Evolutionary conservation across 2,329 filamentous ascomycete genomes (phyloP), one percentile per base, ranked within the genome.

Genomic region (Rhinocladiella similis): DNA sequence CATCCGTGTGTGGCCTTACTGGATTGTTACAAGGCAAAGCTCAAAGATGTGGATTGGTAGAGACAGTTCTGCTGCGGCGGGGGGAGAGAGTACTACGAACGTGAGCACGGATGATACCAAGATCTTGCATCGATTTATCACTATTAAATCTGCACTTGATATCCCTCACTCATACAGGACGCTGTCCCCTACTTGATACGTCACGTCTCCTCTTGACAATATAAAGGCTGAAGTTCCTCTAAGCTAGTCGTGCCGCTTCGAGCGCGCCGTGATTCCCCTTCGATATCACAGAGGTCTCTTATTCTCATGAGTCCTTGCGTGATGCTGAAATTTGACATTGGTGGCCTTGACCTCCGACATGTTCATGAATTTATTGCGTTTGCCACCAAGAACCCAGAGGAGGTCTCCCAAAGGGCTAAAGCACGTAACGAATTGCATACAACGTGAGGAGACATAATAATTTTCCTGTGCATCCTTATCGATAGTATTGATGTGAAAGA

Each of bases 401-500:
- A 80, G 69, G 3, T 67, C 65, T 33, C 55, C 59, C 9, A 35
- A 20, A 14, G 76, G 74, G 47, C 76, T 70, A 41, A 77, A 70
- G 56, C 76, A 75, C n/a, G 72, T 71, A 38, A 83, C 65, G 41
- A 71, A 69, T 22, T 70, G 68, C 27, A 72, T 68, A 53, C 74
- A 72, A 19, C 77, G 73, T 0, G 72, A 69, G 0, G 75, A 80
- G 42, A 80, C 65, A 4, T 76, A 66, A 39, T 73, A 77, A 52
- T 77, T 74, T 10, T 74, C 78, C 1, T 72, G 68, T 2, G 65
- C 57, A 59, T 80, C 77, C 66, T 81, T 81, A 64, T 79, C 77
- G 54, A 81, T 70, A 43, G 76, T 79, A 66, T 81, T 83, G 65
- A 83, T 76, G 65, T 82, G 80, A 68, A 82, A 81, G 66, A 77